Conservation (phyloP, 257 asterid species). For the Solanum rostratum region DNA sequence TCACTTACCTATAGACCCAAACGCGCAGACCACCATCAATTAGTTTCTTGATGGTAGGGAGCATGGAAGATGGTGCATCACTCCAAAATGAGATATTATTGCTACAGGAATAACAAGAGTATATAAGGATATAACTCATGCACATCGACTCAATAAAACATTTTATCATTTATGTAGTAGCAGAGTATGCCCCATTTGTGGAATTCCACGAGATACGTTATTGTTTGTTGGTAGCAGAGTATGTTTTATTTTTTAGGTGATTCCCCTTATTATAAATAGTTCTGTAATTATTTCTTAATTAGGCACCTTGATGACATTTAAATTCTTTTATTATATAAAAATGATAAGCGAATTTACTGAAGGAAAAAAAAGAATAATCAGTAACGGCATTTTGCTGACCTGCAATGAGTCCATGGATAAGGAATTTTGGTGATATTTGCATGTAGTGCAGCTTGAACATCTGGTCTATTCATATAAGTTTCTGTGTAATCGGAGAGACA, state of each 20-base stretch:
- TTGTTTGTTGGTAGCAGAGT: background rate
- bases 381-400: slow-evolving; percentile 13
- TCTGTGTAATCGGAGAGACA: slow-evolving; percentile 41
- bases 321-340: no score
- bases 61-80: slow-evolving; percentile 46
- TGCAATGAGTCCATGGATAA: slow-evolving; percentile 80
- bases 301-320: background rate
- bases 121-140: background rate
- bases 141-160: background rate
- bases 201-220: no score
- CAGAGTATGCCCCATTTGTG: no score
- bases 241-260: background rate
- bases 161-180: no score
- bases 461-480: slow-evolving; percentile 47
- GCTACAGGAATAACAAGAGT: slow-evolving; percentile 17
- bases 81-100: slow-evolving; percentile 32
- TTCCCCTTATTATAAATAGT: no score
- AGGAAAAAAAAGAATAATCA: no score
- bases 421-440: slow-evolving; percentile 66
- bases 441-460: slow-evolving; percentile 74
- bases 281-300: background rate
- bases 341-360: background rate
- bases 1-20: slow-evolving; percentile 66
- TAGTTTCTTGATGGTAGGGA: slow-evolving; percentile 44
- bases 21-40: slow-evolving; percentile 37